These are phyloP conservation scores for Microglena sp. DNA, from an alignment of 139 green algal species.

Conservation along the genomic window DNA sequence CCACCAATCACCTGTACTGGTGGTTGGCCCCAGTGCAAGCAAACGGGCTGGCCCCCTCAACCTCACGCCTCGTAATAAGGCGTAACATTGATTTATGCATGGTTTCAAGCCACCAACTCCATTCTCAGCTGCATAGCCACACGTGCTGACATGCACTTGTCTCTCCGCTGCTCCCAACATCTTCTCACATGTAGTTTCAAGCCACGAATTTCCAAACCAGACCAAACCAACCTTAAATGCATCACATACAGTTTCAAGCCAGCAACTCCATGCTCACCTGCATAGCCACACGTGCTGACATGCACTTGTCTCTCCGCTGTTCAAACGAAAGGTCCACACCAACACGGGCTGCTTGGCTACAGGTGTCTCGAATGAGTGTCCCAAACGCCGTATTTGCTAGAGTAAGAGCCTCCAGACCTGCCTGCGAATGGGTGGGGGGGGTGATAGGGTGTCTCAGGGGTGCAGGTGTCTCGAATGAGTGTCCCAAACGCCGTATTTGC, in stretches of 20 bases:
- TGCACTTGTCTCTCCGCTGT: slow-evolving; percentile 34
- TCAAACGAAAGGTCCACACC: slow-evolving; percentile 56
- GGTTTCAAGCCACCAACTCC: too few relatives aligned
- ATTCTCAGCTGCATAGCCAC: slow-evolving; percentile 31
- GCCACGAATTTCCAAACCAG: too few relatives aligned
- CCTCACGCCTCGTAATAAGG: too few relatives aligned
- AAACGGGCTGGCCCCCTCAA: too few relatives aligned
- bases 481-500: neutral
- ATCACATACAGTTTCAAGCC: too few relatives aligned
- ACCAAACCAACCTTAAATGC: too few relatives aligned
- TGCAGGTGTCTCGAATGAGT: neutral
- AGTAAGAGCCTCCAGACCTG: neutral
- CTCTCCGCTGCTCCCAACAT: slow-evolving; percentile 44
- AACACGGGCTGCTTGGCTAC: slow-evolving; percentile 11
- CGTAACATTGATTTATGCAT: too few relatives aligned
- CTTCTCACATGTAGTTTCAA: too few relatives aligned
- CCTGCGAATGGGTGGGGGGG: slow-evolving; percentile 8
- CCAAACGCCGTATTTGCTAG: slow-evolving; percentile 22
- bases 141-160: slow-evolving; percentile 29
- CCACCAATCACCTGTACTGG: too few relatives aligned
- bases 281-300: slow-evolving; percentile 26
- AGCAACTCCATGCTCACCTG: too few relatives aligned
- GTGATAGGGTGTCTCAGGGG: neutral
- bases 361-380: slow-evolving; percentile 34
- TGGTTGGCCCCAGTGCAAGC: too few relatives aligned